Conservation (phyloP, 2,329 filamentous ascomycete genomes). For the Gaeumannomyces sp. region DNA sequence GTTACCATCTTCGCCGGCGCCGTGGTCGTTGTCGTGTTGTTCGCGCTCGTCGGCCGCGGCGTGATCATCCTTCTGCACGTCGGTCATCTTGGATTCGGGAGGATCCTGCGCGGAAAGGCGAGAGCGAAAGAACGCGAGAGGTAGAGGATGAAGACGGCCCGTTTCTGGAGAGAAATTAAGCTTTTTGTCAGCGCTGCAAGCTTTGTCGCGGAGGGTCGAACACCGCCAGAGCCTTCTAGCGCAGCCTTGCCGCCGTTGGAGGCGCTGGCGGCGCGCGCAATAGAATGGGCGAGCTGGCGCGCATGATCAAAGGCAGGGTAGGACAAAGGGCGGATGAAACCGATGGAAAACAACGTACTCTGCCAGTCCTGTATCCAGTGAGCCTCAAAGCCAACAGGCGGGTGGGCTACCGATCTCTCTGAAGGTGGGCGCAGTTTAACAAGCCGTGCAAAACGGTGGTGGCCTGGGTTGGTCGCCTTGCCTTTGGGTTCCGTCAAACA, state of each 20-base stretch:
- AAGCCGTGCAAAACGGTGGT: neutral
- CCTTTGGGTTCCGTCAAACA: neutral
- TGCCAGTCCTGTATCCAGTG: neutral
- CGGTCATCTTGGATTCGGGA: slow-evolving; percentile 5
- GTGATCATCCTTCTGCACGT: slow-evolving; percentile 6
- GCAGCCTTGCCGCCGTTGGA: neutral
- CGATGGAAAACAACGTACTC: neutral
- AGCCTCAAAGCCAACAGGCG: neutral
- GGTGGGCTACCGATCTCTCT: neutral
- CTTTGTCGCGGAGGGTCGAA: neutral
- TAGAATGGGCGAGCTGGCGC: too few species aligned
- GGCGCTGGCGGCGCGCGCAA: too few species aligned
- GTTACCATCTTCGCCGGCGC: slow-evolving; percentile 10
- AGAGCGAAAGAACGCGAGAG: neutral
- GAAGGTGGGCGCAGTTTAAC: neutral
- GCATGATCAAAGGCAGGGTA: neutral
- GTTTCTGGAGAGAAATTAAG: neutral
- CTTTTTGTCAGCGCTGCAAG: neutral
- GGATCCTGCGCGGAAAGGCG: neutral
- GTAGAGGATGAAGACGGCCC: neutral
- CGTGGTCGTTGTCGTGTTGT: slow-evolving; percentile 4
- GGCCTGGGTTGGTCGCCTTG: neutral
- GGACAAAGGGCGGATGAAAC: too few species aligned
- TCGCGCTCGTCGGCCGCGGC: slow-evolving; percentile 6
- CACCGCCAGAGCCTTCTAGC: neutral